Evolutionary conservation across 345 rosid genomes (phyloP), one percentile per base, ranked within the genome.

Genomic region (Boechera stricta): DNA sequence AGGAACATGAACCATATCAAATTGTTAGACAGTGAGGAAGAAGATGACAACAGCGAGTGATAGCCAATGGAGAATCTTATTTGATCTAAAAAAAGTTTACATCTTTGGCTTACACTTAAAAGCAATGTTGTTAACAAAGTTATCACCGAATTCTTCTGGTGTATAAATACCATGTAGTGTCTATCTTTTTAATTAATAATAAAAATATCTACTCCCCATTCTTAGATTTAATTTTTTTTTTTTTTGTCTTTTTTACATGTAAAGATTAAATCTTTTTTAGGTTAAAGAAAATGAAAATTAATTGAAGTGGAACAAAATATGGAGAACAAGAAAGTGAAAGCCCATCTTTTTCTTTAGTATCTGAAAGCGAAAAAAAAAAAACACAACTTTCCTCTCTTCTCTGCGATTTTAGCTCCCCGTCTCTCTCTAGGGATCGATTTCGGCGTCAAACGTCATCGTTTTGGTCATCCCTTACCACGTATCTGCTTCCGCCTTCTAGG

Each of bases 1-100:
- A 96, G 86, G 81, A 91, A 93, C 69, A 76, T 86, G 86, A 96
- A 91, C 84, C 98, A 91, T 82, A 51, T 90, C 72, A 76, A 68
- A 71, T 49, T 87, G 49, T 36, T 72, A 29, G 96, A 85, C 53
- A 90, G 88, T 63, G 93, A 91, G 13, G 88, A 86, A 0, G 88
- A 88, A 0, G 89, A 70, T 33, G 69, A 67, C 18, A 42, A 86
- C 44, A 82, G 84, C 8, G 85, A 83, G 73, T 86, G 60, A 57
- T 44, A 69, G 53, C 53, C 39, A 54, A 35, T 10, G 47, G 65
- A 51, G 26, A 66, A 74, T 75, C 60, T 36, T 45, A 15, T 47
- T 57, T 67, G 5, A 11, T 33, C 21, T 32, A 32, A 4, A 51
- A 32, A 64, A 31, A 38, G 62, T 39, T 63, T 21, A 11, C 48